A percentile compares a stretch with the other conserved stretches of the same genome.
Conservation (phyloP, 768 basidiomycete species). For the Suillus fuscotomentosus region DNA sequence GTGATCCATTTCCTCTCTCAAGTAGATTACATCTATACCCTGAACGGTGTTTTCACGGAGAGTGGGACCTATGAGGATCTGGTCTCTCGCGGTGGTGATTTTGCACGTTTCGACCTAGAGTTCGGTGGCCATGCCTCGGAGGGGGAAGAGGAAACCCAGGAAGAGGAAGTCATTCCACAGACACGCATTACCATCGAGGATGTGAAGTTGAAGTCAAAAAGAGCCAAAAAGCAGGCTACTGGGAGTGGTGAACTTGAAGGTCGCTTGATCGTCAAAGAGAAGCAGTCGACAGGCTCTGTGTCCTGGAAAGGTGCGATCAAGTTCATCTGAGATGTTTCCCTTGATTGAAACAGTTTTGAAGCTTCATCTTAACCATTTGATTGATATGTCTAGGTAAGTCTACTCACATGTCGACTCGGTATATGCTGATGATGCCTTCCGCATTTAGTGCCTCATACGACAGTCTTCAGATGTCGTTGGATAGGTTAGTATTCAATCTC, state of each 20-base stretch:
- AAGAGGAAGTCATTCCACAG: constrained; percentile 13
- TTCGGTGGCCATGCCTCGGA: constrained; percentile 52
- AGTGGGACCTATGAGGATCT: constrained; percentile 56
- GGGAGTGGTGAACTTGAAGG: constrained; percentile 68
- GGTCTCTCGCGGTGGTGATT: constrained; percentile 46
- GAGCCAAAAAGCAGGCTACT: constrained; percentile 33
- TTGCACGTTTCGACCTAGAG: constrained; percentile 56
- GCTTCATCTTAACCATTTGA: not conserved
- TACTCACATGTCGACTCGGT: not conserved
- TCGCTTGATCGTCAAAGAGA: constrained; percentile 42
- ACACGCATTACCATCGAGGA: constrained; percentile 28
- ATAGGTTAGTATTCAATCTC: not conserved
- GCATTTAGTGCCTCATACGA: not conserved
- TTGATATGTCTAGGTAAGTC: not conserved
- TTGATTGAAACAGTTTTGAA: constrained; percentile 17
- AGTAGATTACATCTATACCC: too few species aligned
- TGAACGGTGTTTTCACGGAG: constrained; percentile 34
- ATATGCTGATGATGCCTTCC: not conserved
- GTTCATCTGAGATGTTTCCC: not conserved
- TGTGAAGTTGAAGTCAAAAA: constrained; percentile 37
- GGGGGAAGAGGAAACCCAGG: constrained; percentile 30
- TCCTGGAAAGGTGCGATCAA: constrained; percentile 42
- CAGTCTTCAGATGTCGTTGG: not conserved
- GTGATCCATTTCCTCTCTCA: too few species aligned
- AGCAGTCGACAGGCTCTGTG: constrained; percentile 55